Evolutionary conservation across 2,329 filamentous ascomycete genomes (phyloP).

Genomic region (Fusarium mundagurra): DNA sequence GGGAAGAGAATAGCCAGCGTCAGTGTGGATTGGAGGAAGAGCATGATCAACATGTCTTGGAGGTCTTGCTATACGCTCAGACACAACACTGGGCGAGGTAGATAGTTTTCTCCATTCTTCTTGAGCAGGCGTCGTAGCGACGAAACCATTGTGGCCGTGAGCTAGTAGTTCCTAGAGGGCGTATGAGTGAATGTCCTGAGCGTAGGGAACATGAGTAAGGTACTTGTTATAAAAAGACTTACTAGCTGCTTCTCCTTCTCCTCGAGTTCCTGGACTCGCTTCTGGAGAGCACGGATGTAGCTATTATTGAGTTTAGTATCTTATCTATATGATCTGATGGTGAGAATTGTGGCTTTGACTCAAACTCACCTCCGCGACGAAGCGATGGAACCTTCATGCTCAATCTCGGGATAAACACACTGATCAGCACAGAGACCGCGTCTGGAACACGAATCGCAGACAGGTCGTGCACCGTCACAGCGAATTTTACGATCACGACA

Average conservation of each 20-base stretch:
- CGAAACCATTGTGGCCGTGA: conserved; percentile 23
- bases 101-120: conserved; percentile 39
- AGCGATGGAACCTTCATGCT: conserved; percentile 44
- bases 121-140: conserved; percentile 29
- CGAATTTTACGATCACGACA: conserved; percentile 46
- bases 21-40: conserved; percentile 36
- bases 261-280: conserved; percentile 42
- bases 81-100: conserved; percentile 27
- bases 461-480: conserved; percentile 42
- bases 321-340: not conserved
- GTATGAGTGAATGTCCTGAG: not conserved
- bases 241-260: conserved; percentile 41
- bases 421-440: conserved; percentile 38
- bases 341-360: not conserved
- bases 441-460: conserved; percentile 41
- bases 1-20: conserved; percentile 26
- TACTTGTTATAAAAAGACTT: conserved; percentile 14
- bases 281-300: conserved; percentile 43
- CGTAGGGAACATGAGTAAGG: not conserved
- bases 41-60: conserved; percentile 27
- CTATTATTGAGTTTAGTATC: conserved; percentile 18
- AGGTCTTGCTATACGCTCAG: conserved; percentile 28
- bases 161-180: conserved; percentile 25
- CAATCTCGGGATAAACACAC: conserved; percentile 43
- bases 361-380: conserved; percentile 41